A percentile compares a stretch with the other conserved stretches of the same genome.
These are phyloP conservation scores for Halenospora varia DNA, from an alignment of 495 filamentous ascomycete genomes.

Conservation along the genomic window DNA sequence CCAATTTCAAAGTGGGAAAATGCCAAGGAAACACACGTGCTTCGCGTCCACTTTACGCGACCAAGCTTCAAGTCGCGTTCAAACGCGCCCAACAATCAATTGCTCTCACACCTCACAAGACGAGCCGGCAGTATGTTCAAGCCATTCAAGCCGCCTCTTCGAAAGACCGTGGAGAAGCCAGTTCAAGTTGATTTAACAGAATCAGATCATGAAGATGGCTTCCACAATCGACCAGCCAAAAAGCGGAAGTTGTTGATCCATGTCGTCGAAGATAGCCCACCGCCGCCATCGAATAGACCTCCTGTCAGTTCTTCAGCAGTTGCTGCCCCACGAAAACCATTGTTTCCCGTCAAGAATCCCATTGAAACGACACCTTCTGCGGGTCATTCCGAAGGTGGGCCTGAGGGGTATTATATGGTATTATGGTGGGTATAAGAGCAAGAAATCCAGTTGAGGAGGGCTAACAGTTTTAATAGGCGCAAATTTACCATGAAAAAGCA, in stretches of 20 bases:
- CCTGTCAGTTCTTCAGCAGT: slow-evolving; percentile 11
- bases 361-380: slow-evolving; percentile 7
- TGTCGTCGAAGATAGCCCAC: slow-evolving; percentile 15
- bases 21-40: too few species aligned
- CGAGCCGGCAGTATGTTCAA: slow-evolving; percentile 24
- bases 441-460: not conserved
- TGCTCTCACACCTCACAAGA: too few species aligned
- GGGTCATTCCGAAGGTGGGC: slow-evolving; percentile 7
- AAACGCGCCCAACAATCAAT: too few species aligned
- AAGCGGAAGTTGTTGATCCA: slow-evolving; percentile 22
- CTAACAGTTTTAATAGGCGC: slow-evolving; percentile 44
- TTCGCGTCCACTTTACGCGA: too few species aligned
- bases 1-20: too few species aligned
- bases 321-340: slow-evolving; percentile 34
- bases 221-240: slow-evolving; percentile 14
- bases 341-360: slow-evolving; percentile 36
- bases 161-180: slow-evolving; percentile 14
- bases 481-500: slow-evolving; percentile 76
- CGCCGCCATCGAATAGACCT: not conserved
- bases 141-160: slow-evolving; percentile 25
- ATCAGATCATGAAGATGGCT: slow-evolving; percentile 8
- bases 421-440: slow-evolving; percentile 49
- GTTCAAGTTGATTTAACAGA: slow-evolving; percentile 10
- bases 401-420: slow-evolving; percentile 60
- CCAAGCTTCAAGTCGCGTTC: too few species aligned